Conservation (phyloP, 345 rosid species). For the Murraya koenigii region DNA sequence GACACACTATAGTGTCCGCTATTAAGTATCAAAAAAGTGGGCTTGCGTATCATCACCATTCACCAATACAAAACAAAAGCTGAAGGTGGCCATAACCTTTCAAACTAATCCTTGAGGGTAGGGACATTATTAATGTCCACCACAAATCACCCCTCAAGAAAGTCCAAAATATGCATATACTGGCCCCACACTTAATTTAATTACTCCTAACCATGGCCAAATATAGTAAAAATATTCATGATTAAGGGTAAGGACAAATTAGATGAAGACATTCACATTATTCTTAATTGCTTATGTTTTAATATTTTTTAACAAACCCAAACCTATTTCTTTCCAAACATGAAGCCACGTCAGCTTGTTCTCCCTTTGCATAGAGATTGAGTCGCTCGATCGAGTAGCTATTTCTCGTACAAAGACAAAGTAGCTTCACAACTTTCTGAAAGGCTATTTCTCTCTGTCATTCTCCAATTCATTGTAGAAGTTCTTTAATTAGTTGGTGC, state of each 20-base stretch:
- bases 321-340: neutral
- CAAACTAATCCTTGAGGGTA: neutral
- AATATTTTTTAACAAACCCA: neutral
- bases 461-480: neutral
- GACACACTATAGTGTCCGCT: neutral
- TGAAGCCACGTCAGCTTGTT: constrained; percentile 21
- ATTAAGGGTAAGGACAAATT: neutral
- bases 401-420: constrained; percentile 34
- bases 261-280: neutral
- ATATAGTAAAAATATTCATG: neutral
- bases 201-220: neutral
- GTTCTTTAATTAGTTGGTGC: too few relatives aligned
- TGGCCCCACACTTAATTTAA: neutral
- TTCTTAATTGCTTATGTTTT: too few relatives aligned
- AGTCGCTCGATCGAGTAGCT: constrained; percentile 57
- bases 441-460: constrained; percentile 40
- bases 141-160: constrained; percentile 6
- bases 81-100: neutral
- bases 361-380: constrained; percentile 32
- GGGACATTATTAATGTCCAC: constrained; percentile 23
- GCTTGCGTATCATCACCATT: neutral
- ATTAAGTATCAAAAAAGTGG: neutral
- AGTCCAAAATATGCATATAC: neutral
- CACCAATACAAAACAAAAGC: neutral
- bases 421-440: constrained; percentile 44